Conservation (phyloP, 31 red algal species). For the Asparagopsis taxiformis region DNA sequence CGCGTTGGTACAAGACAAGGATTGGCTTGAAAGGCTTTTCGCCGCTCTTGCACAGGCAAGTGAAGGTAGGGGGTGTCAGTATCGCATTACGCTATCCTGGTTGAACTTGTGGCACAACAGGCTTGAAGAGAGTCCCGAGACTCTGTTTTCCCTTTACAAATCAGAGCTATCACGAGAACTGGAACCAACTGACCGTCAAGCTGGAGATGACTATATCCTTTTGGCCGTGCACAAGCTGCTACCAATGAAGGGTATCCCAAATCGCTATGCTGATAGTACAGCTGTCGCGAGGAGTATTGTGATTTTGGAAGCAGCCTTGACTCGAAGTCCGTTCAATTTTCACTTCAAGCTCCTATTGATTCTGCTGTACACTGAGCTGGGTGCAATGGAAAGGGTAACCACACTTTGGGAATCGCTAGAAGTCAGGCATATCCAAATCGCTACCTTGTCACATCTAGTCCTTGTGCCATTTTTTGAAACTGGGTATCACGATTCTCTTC, state of each 20-base stretch:
- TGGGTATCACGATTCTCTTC: conserved; percentile 30
- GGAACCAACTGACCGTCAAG: conserved; percentile 40
- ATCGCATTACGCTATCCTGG: conserved; percentile 41
- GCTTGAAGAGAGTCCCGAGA: conserved; percentile 7
- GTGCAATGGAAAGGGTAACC: conserved; percentile 33
- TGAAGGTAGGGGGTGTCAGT: conserved; percentile 7
- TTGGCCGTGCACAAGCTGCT: conserved; percentile 37
- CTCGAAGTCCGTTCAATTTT: conserved; percentile 54
- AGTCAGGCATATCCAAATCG: conserved; percentile 50
- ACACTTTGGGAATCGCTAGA: conserved; percentile 57
- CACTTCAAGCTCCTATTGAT: conserved; percentile 61
- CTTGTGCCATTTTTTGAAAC: conserved; percentile 46
- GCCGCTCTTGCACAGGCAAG: conserved; percentile 3
- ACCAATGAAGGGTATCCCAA: background rate
- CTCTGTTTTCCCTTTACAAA: conserved; percentile 29
- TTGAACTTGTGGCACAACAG: conserved; percentile 25
- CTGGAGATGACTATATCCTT: conserved; percentile 59
- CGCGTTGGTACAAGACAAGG: background rate
- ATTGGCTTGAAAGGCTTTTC: conserved; percentile 11
- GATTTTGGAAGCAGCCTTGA: conserved; percentile 39
- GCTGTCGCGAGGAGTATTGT: conserved; percentile 27
- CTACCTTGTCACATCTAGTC: conserved; percentile 54
- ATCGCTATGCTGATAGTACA: conserved; percentile 38
- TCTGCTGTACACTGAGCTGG: conserved; percentile 43
- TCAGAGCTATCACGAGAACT: background rate